A percentile compares a stretch with the other conserved stretches of the same genome.
Evolutionary conservation across 73 alveolate species (phyloP).

Genomic region (Tetrahymena borealis): DNA sequence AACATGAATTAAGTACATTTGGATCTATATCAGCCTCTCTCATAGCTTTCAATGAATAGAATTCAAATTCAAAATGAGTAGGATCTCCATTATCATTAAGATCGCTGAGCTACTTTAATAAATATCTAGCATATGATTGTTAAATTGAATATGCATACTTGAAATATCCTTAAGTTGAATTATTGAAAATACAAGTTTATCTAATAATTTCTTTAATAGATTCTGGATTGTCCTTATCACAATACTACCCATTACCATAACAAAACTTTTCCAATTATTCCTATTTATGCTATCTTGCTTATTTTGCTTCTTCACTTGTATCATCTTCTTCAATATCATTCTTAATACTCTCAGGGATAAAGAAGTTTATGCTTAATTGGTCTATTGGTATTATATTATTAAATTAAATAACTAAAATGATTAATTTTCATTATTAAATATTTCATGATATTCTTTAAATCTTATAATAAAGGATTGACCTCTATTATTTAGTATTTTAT

Average conservation of each 20-base stretch:
- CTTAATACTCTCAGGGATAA: neutral
- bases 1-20: neutral
- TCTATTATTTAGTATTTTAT: no score
- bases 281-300: neutral
- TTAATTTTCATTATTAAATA: no score
- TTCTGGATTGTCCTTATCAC: neutral
- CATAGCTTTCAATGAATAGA: neutral
- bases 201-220: neutral
- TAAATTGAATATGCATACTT: neutral
- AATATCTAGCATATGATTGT: neutral
- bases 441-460: no score
- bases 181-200: neutral
- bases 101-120: neutral
- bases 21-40: neutral
- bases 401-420: no score
- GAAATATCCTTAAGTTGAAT: neutral
- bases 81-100: neutral
- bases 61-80: neutral
- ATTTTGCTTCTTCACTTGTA: neutral
- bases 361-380: neutral
- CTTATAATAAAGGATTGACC: no score
- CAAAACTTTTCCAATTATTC: neutral
- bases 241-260: neutral
- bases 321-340: neutral
- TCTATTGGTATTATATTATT: no score